Percentiles rank a stretch among this genome's conserved stretches.
phyloP scores from a whole-genome alignment of 1,284 basidiomycete species.

The Cryptococcus depauperatus region DNA sequence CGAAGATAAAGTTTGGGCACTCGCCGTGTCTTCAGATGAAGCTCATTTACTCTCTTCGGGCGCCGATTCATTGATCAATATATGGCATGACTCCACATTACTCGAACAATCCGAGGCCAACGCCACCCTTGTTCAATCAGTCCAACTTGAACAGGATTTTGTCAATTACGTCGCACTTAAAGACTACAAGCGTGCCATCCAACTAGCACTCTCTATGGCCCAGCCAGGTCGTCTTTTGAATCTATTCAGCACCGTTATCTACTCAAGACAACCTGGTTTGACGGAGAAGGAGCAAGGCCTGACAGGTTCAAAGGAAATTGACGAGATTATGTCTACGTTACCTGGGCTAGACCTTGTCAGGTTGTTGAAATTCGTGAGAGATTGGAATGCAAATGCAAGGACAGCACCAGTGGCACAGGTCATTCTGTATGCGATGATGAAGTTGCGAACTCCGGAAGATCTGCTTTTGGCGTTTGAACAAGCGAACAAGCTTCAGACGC shows the following conservation, averaged over 20 bases:
- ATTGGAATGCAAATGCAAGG: slow-evolving; percentile 89
- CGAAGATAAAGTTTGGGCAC: slow-evolving; percentile 93
- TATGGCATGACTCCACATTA: slow-evolving; percentile 90
- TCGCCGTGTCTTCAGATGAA: slow-evolving; percentile 70
- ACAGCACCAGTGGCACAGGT: slow-evolving; percentile 80
- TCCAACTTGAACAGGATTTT: slow-evolving; percentile 90
- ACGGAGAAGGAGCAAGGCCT: slow-evolving; percentile 10
- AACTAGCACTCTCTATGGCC: slow-evolving; percentile 80
- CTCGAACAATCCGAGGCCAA: slow-evolving; percentile 63
- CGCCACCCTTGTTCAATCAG: slow-evolving; percentile 58
- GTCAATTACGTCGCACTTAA: slow-evolving; percentile 76
- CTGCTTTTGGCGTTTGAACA: slow-evolving; percentile 60
- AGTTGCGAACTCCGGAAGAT: slow-evolving; percentile 63
- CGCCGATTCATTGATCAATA: slow-evolving; percentile 84
- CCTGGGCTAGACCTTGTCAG: slow-evolving; percentile 65
- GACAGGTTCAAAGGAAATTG: slow-evolving; percentile 65
- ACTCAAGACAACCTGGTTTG: not conserved
- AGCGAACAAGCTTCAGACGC: slow-evolving; percentile 22
- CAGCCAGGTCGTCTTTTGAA: slow-evolving; percentile 81
- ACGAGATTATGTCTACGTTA: slow-evolving; percentile 69
- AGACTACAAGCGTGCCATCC: slow-evolving; percentile 86
- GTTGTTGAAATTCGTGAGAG: slow-evolving; percentile 71
- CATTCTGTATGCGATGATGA: slow-evolving; percentile 73
- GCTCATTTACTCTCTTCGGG: slow-evolving; percentile 79
- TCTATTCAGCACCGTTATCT: slow-evolving; percentile 63